These are phyloP conservation scores for Eryngium alpinum DNA, from an alignment of 140 eudicot species.

Conservation along the genomic window DNA sequence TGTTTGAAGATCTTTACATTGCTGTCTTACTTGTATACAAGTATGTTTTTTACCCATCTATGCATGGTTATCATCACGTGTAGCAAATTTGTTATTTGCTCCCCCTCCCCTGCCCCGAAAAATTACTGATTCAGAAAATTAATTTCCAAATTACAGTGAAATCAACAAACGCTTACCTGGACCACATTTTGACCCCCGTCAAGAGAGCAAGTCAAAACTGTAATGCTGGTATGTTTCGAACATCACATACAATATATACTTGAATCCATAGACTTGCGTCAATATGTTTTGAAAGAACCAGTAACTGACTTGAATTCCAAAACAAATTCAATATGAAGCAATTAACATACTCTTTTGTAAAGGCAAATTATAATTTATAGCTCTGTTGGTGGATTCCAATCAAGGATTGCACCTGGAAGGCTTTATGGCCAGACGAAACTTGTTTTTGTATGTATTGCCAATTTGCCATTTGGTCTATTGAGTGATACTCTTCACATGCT, in stretches of 20 bases:
- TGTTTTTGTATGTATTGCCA: too few relatives aligned
- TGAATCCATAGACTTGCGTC: not conserved
- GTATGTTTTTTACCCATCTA: conserved; percentile 23
- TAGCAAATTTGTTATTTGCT: not conserved
- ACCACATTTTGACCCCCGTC: conserved; percentile 94
- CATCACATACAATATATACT: not conserved
- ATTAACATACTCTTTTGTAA: not conserved
- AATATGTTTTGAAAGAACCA: not conserved
- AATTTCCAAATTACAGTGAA: conserved; percentile 42
- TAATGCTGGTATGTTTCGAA: conserved; percentile 63
- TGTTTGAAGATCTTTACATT: conserved; percentile 56
- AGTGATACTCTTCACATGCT: not conserved
- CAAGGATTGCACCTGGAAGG: conserved; percentile 1
- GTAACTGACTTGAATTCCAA: not conserved
- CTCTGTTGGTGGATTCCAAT: not conserved
- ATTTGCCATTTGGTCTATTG: not conserved
- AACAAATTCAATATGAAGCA: not conserved
- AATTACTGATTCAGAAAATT: not conserved
- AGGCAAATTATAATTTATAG: not conserved
- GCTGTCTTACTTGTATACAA: conserved; percentile 55
- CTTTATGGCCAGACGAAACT: not conserved
- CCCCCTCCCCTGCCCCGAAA: not conserved
- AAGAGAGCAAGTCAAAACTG: conserved; percentile 52
- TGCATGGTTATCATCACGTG: not conserved
- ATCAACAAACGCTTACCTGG: conserved; percentile 90